A percentile compares a stretch with the other conserved stretches of the same genome.
These are phyloP conservation scores for Ammopiptanthus mongolicus DNA, from an alignment of 306 rosid genomes.

Conservation along the genomic window DNA sequence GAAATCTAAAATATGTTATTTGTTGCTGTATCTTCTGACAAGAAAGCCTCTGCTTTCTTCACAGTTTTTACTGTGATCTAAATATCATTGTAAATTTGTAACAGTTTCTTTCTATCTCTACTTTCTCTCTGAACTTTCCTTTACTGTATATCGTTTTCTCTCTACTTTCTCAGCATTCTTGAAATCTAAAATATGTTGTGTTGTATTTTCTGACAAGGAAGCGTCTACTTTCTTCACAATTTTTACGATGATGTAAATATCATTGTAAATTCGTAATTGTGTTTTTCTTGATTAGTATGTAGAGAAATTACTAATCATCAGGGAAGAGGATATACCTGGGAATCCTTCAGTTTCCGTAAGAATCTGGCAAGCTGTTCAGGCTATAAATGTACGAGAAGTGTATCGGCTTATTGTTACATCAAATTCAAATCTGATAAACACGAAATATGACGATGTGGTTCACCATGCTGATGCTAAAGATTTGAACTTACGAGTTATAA, in stretches of 20 bases:
- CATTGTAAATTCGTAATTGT: background rate
- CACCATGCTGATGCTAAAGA: constrained; percentile 36
- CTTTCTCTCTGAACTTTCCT: too few relatives aligned
- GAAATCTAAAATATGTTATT: background rate
- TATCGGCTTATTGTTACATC: constrained; percentile 70
- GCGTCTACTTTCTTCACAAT: constrained; percentile 1
- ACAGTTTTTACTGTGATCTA: background rate
- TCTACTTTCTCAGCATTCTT: background rate
- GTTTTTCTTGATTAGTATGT: constrained; percentile 52
- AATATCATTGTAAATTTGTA: constrained; percentile 7
- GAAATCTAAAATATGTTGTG: background rate
- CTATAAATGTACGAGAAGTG: constrained; percentile 56
- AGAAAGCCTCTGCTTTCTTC: constrained; percentile 17
- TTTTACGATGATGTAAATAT: background rate
- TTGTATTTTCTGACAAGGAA: constrained; percentile 14
- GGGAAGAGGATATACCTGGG: constrained; percentile 39
- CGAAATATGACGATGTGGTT: constrained; percentile 52
- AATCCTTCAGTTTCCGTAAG: constrained; percentile 38
- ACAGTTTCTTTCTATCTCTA: background rate
- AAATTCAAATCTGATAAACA: constrained; percentile 44
- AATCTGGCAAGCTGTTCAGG: constrained; percentile 78
- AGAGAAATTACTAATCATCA: constrained; percentile 65
- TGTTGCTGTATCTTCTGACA: background rate
- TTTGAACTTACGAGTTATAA: background rate
- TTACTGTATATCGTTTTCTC: background rate